Conservation (phyloP, 2,329 filamentous ascomycete species). For the Emergomyces orientalis region DNA sequence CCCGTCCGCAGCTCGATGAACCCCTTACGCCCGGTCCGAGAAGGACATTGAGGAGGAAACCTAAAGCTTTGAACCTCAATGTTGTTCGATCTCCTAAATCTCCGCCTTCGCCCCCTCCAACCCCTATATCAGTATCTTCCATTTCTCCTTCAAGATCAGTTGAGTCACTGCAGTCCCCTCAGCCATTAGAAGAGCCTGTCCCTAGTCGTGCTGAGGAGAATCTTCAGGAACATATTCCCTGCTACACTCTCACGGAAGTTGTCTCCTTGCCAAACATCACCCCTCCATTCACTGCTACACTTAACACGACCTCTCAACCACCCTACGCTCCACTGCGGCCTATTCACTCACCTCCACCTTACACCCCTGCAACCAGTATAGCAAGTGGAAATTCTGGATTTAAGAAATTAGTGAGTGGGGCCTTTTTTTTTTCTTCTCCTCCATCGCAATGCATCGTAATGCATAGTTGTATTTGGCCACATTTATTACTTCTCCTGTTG, state of each 20-base stretch:
- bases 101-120: conserved; percentile 15
- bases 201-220: not conserved
- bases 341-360: not conserved
- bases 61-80: conserved; percentile 16
- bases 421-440: not conserved
- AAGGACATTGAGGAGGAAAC: conserved; percentile 16
- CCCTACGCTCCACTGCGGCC: not conserved
- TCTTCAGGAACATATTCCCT: not conserved
- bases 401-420: conserved; percentile 13
- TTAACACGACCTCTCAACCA: not conserved
- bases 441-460: not conserved
- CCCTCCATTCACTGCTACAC: not conserved
- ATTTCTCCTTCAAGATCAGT: conserved; percentile 1
- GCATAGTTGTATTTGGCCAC: not conserved
- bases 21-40: conserved; percentile 5
- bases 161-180: not conserved
- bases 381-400: conserved; percentile 1
- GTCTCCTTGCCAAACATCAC: not conserved
- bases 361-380: not conserved
- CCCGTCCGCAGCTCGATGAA: conserved; percentile 7
- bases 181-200: not conserved
- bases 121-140: conserved; percentile 7
- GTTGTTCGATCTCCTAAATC: conserved; percentile 5
- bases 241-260: not conserved
- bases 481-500: not conserved